Percentiles rank a stretch among this genome's conserved stretches.
These are phyloP conservation scores for Rhytidhysteron rufulum DNA, from an alignment of 2,329 filamentous ascomycete genomes.

Conservation along the genomic window DNA sequence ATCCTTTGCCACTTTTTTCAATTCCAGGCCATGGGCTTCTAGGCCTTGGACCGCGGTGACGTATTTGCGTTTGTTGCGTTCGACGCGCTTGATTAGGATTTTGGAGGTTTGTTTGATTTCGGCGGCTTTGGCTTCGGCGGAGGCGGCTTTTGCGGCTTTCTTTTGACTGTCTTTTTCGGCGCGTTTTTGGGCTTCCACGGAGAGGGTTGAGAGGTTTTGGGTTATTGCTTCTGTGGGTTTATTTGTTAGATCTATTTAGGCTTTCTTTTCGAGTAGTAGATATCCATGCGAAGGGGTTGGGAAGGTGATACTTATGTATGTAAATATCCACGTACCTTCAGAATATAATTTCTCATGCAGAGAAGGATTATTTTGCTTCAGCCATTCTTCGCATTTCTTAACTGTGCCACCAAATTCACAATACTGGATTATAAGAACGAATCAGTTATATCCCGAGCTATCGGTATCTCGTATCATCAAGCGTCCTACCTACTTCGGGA, in stretches of 20 bases:
- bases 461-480: constrained; percentile 8
- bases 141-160: constrained; percentile 91
- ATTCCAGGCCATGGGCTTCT: constrained; percentile 83
- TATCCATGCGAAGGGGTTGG: neutral
- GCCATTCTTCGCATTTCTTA: constrained; percentile 97
- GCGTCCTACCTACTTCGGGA: constrained; percentile 59
- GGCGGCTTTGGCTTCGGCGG: constrained; percentile 76
- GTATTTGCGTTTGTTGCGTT: constrained; percentile 96
- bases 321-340: constrained; percentile 56
- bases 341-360: constrained; percentile 83
- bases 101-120: constrained; percentile 79
- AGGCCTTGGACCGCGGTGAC: constrained; percentile 90
- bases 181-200: constrained; percentile 86
- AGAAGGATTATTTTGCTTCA: constrained; percentile 67
- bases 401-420: constrained; percentile 97
- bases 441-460: constrained; percentile 4
- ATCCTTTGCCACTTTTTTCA: constrained; percentile 96
- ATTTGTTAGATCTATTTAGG: too few species aligned
- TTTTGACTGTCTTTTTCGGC: constrained; percentile 95
- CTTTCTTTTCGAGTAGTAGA: too few species aligned
- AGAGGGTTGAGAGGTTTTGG: constrained; percentile 80
- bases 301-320: neutral
- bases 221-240: constrained; percentile 59
- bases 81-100: constrained; percentile 90
- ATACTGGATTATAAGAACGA: constrained; percentile 68